These are phyloP conservation scores for Ricinus communis DNA, from an alignment of 345 rosid species.

Conservation along the genomic window DNA sequence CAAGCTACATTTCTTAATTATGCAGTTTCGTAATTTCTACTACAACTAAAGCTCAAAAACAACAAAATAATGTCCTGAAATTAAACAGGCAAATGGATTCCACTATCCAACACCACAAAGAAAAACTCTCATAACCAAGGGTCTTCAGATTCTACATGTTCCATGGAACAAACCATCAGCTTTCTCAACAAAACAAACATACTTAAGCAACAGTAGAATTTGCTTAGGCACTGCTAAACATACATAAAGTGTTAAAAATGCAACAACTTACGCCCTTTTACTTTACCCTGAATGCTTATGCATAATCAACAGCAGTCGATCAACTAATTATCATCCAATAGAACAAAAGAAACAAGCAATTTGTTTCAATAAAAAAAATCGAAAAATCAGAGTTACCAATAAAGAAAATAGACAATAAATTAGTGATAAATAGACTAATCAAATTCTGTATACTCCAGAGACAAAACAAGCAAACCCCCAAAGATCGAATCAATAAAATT, in stretches of 20 bases:
- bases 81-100: too few species aligned
- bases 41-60: constrained; percentile 14
- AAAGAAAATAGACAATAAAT: not conserved
- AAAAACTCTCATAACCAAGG: too few species aligned
- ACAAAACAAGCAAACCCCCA: not conserved
- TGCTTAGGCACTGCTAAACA: too few species aligned
- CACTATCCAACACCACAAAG: too few species aligned
- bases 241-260: too few species aligned
- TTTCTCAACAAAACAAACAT: not conserved
- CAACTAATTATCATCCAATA: too few species aligned
- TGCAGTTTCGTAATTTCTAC: not conserved
- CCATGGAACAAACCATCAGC: not conserved
- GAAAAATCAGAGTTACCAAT: not conserved
- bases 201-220: too few species aligned
- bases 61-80: not conserved
- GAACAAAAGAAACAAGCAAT: too few species aligned
- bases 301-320: too few species aligned
- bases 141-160: not conserved
- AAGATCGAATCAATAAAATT: constrained; percentile 16
- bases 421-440: not conserved
- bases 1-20: not conserved
- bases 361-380: not conserved
- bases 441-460: not conserved
- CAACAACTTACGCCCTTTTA: too few species aligned
- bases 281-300: too few species aligned